Evolutionary conservation across 768 basidiomycete species (phyloP), one percentile per base, ranked within the genome.

Genomic region (Nidularia pulvinata): DNA sequence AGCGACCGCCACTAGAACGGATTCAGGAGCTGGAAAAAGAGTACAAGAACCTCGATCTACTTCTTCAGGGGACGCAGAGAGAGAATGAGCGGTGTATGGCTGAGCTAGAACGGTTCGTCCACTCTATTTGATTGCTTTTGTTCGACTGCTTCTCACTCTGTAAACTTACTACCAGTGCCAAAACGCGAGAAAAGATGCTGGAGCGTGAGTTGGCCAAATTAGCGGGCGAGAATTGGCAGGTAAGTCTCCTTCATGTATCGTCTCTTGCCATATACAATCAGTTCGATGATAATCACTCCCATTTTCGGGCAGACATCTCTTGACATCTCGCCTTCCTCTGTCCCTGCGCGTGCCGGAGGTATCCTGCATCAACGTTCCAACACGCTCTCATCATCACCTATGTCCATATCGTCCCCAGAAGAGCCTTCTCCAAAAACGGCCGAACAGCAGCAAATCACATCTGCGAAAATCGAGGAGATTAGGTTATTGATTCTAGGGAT

Each of bases 41-140:
- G 58, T 84, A 85, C 60, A 83, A 83, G 59, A 87, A 89, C 53
- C 72, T 92, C 1, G 91, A 92, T 37, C 73, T 93, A 14, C 73
- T 93, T 3, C 69, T 92, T 0, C 82, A 89, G 55, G 91, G 91
- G 0, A 93, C 91, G 0, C 90, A 92, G 57, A 74, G 90, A 48
- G 92, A 94, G 72, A 94, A 94, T 61, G 91, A 93, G 59, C 77
- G 87, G 48, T 88, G 86, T 57, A 93, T 93, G 91, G 76, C 82
- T 0, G 89, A 92, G 54, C 74, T 91, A 2, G 91, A 93, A 52
- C 77, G 86, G 88, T 86, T 53, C 48, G 74, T 70, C 16, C 47
- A 11, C 46, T 42, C 32, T 14, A 11, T 33, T 43, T 48, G 13
- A 46, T 11, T 49, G 9, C 37, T 33, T 50, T 33, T 53, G 33